Evolutionary conservation across 768 basidiomycete species (phyloP).

Genomic region (Phlebiopsis flavidoalba): DNA sequence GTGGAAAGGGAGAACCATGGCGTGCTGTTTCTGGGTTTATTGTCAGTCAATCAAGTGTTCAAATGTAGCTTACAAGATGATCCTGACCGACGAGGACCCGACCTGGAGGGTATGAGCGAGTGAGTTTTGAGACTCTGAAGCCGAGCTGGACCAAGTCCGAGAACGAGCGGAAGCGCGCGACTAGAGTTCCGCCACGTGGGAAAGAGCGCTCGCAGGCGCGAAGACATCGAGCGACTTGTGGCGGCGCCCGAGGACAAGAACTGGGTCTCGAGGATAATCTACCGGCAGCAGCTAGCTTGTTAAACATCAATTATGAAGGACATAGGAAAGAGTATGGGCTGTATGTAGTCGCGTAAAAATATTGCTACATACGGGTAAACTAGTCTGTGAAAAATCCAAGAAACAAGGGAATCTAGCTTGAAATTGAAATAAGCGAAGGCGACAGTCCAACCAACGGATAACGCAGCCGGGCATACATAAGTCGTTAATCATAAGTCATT

Average conservation of each 20-base stretch:
- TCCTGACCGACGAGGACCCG: neutral
- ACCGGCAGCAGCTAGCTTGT: no score
- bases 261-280: no score
- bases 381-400: neutral
- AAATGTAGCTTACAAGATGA: neutral
- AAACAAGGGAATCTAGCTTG: neutral
- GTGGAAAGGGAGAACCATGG: constrained; percentile 67
- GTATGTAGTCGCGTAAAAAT: no score
- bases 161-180: neutral
- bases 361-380: neutral
- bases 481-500: neutral
- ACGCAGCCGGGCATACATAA: neutral
- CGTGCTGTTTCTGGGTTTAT: neutral
- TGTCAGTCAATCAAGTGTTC: neutral
- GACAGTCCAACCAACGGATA: neutral
- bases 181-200: neutral
- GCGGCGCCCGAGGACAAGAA: no score
- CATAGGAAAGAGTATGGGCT: no score
- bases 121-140: neutral
- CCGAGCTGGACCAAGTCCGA: neutral
- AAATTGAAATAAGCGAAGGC: neutral
- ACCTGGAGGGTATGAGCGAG: neutral
- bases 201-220: no score
- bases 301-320: no score
- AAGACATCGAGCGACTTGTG: no score